Base-by-base conservation (phyloP, 352 stramenopile species). In the Phytopythium helicoides region DNA sequence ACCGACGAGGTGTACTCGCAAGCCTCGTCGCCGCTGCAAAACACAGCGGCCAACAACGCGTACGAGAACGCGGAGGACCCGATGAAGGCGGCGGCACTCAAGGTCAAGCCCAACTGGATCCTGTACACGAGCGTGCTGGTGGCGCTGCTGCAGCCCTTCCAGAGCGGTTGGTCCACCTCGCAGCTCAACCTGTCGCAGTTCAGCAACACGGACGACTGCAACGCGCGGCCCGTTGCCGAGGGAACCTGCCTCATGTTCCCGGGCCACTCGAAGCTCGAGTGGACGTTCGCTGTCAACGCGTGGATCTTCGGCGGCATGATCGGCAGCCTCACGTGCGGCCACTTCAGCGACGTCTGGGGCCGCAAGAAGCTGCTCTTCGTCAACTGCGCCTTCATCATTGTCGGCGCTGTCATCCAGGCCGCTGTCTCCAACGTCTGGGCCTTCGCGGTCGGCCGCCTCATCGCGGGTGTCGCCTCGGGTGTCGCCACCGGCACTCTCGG, bases 261-360 rank as follows among this genome's bases (percentile, higher is more conserved):
- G n/a, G n/a, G n/a, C n/a, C n/a, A n/a, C n/a, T n/a, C n/a, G n/a
- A n/a, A n/a, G n/a, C n/a, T n/a, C n/a, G n/a, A n/a, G n/a, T n/a
- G n/a, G n/a, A n/a, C n/a, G n/a, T n/a, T n/a, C n/a, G n/a, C n/a
- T 36, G 63, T 65, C 37, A 83, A 85, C 54, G 62, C 62, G 18
- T 87, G 75, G 75, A 71, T 87, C 52, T 55, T 83, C 45, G 75
- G 73, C 11, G 78, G 65, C 10, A 82, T 82, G 65, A 18, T 84
- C 52, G 77, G 77, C 9, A 63, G 61, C 45, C 55, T 88, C 16
- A 45, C 47, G 6, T 76, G 67, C 45, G 66, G 69, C 3, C 42
- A 31, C 15, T 83, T 71, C 48, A 58, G 58, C 35, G 60, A 76
- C 37, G 11, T 55, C 16, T 58, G 58, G 21, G 63, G 63, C 25